Evolutionary conservation across 208 protist species (phyloP), one percentile per base, ranked within the genome.

Genomic region (Leishmania lainsoni): DNA sequence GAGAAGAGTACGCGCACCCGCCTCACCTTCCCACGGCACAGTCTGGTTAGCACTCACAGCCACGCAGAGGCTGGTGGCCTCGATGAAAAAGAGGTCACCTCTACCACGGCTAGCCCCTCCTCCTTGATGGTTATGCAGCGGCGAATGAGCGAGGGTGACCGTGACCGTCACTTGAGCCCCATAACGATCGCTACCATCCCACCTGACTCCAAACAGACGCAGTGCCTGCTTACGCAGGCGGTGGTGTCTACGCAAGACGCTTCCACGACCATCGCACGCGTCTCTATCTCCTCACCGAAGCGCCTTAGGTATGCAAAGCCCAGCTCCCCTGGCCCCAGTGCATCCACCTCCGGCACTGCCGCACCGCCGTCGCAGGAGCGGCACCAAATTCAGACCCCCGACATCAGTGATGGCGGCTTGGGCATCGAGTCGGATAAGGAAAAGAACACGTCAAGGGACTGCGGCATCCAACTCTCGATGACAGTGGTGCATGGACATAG

Each of bases 381-480:
- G 63, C 51, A 48, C 4, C 56, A 77, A 12, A 49, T 51, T 4
- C n/a, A 65, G 12, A 20, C 22, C 9, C 16, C 22, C 39, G 20
- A 83, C 52, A 14, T 83, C 22, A 59, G 32, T 42, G 56, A 75
- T 20, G 61, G 45, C 39, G n/a, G 80, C 73, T 79, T 78, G 54
- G 69, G 70, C 65, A 78, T 75, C 54, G 75, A 83, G 22, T 76
- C 65, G 22, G n/a, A 61, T 14, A 66, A 79, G 4, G 80, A 79
- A 6, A 58, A 66, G 26, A 35, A 71, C 12, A 35, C 48, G 29
- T 22, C 42, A n/a, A 52, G 14, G 5, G 42, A 45, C 4, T 8
- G 49, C 51, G 66, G n/a, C 66, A 49, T 63, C 8, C 32, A 35
- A 10, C 54, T 12, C 35, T 29, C 56, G 5, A 49, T 42, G 74